A percentile compares a stretch with the other conserved stretches of the same genome.
phyloP scores from a whole-genome alignment of 2,329 filamentous ascomycete genomes.

The Pyricularia sp. region DNA sequence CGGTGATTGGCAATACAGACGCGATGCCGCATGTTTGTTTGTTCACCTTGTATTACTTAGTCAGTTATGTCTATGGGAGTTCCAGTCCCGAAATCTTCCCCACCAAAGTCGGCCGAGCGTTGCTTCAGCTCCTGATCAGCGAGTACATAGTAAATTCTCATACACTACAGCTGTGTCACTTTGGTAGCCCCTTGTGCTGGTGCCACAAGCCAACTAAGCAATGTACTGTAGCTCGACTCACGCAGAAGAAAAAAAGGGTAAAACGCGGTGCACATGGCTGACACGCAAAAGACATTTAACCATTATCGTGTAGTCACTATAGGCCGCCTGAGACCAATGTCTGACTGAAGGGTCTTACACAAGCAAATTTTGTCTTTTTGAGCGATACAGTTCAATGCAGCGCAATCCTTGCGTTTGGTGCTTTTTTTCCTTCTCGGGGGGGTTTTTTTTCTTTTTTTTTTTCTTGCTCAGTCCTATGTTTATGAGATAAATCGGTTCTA shows the following conservation, averaged over 20 bases:
- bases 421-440: no score
- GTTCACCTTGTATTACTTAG: neutral
- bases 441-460: no score
- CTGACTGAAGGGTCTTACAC: no score
- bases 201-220: neutral
- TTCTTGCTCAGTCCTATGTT: no score
- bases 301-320: neutral
- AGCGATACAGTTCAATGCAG: neutral
- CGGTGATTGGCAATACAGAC: neutral
- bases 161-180: neutral
- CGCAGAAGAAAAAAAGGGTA: neutral
- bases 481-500: neutral
- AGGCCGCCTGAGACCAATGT: neutral
- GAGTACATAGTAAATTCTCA: neutral
- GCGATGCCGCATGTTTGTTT: neutral
- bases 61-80: neutral
- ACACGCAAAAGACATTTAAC: neutral
- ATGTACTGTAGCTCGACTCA: neutral
- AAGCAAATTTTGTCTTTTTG: no score
- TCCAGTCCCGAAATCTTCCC: neutral
- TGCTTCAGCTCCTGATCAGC: neutral
- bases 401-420: neutral
- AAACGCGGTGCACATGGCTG: neutral
- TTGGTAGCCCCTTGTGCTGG: neutral
- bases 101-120: neutral